A percentile compares a stretch with the other conserved stretches of the same genome.
Conservation (phyloP, 352 stramenopile species). For the Pythium plurisporium region DNA sequence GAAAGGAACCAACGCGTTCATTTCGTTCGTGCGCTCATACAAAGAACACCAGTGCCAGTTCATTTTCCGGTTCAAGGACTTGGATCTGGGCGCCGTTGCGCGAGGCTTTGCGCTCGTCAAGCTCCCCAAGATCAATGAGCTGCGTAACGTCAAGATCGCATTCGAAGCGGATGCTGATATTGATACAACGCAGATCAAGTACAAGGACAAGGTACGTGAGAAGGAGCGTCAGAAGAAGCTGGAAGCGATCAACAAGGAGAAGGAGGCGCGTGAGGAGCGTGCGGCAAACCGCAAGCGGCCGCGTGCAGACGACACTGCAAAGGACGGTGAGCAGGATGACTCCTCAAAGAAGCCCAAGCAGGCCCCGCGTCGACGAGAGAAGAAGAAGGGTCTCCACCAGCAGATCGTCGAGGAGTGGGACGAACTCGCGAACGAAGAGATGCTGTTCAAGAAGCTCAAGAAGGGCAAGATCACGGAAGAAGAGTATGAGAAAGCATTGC, state of each 20-base stretch:
- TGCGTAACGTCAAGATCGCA: slow-evolving; percentile 72
- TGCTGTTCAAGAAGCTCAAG: slow-evolving; percentile 96
- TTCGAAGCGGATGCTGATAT: slow-evolving; percentile 84
- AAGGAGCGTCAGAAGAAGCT: slow-evolving; percentile 96
- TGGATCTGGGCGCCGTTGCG: slow-evolving; percentile 93
- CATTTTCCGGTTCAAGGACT: slow-evolving; percentile 98
- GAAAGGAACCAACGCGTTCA: slow-evolving; percentile 98
- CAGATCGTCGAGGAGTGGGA: slow-evolving; percentile 99
- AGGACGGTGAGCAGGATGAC: slow-evolving; percentile 34
- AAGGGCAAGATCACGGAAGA: slow-evolving; percentile 97
- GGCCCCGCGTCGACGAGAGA: slow-evolving; percentile 76
- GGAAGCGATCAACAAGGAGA: slow-evolving; percentile 60
- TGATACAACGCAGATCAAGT: slow-evolving; percentile 91
- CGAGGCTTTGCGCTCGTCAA: slow-evolving; percentile 79
- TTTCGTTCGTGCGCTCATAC: slow-evolving; percentile 98
- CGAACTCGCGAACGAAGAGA: slow-evolving; percentile 96
- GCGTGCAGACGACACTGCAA: slow-evolving; percentile 36
- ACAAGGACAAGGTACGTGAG: slow-evolving; percentile 95
- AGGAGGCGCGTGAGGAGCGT: slow-evolving; percentile 58
- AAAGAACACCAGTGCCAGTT: slow-evolving; percentile 98
- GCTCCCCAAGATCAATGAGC: slow-evolving; percentile 84
- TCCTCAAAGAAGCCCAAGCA: slow-evolving; percentile 66
- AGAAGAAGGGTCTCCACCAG: slow-evolving; percentile 95
- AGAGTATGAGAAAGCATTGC: slow-evolving; percentile 83
- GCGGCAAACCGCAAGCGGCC: slow-evolving; percentile 57